A percentile compares a stretch with the other conserved stretches of the same genome.
Conservation (phyloP, 2,329 filamentous ascomycete species). For the Hypoxylon sp. region DNA sequence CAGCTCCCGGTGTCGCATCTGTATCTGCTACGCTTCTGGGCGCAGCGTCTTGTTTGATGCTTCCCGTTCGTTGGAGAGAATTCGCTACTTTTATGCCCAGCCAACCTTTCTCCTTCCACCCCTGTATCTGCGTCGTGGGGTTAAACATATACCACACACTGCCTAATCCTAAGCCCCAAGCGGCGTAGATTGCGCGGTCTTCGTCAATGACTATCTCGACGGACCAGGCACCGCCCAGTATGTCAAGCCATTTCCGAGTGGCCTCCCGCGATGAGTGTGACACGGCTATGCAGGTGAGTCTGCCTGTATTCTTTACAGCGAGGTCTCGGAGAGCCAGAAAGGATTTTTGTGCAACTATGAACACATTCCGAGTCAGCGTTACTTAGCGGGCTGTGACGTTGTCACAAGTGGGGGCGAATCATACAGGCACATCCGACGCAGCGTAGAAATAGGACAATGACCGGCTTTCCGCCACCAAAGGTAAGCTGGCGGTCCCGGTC, state of each 20-base stretch:
- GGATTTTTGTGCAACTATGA: conserved; percentile 66
- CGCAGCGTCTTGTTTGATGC: conserved; percentile 42
- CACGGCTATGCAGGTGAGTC: conserved; percentile 67
- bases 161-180: conserved; percentile 68
- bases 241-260: conserved; percentile 68
- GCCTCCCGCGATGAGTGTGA: conserved; percentile 69
- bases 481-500: conserved; percentile 61
- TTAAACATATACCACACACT: conserved; percentile 66
- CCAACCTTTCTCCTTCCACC: conserved; percentile 68
- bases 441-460: conserved; percentile 65
- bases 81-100: conserved; percentile 64
- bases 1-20: conserved; percentile 53
- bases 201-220: conserved; percentile 69
- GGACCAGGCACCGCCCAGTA: conserved; percentile 69
- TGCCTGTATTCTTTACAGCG: conserved; percentile 62
- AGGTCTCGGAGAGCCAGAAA: conserved; percentile 68
- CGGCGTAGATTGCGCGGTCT: conserved; percentile 67
- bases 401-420: conserved; percentile 42
- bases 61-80: conserved; percentile 56
- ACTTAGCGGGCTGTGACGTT: conserved; percentile 9
- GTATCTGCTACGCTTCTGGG: conserved; percentile 54
- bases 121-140: conserved; percentile 64
- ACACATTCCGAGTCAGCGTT: conserved; percentile 20
- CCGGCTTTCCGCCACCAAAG: conserved; percentile 59
- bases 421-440: conserved; percentile 69